phyloP scores from a whole-genome alignment of 2,329 filamentous ascomycete genomes.

The Eutypella sp. region DNA sequence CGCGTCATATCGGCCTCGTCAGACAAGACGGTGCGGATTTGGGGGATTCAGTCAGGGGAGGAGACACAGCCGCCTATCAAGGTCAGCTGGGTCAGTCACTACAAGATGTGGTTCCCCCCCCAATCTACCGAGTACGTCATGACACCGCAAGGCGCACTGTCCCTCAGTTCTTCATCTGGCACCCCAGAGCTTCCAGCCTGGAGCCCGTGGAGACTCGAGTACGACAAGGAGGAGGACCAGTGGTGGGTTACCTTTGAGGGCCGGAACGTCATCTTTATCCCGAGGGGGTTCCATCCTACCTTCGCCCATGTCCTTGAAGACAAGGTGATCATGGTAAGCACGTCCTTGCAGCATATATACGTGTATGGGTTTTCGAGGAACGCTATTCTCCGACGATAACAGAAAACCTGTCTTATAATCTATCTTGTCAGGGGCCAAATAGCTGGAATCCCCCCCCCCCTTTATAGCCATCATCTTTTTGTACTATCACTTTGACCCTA shows the following conservation, averaged over 20 bases:
- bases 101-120: not conserved
- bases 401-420: too few species aligned
- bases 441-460: too few species aligned
- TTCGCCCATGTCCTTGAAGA: not conserved
- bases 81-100: not conserved
- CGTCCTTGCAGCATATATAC: not conserved
- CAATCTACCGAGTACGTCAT: not conserved
- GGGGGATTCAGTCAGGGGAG: not conserved
- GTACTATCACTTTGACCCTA: too few species aligned
- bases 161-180: not conserved
- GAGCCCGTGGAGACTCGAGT: not conserved
- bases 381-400: too few species aligned
- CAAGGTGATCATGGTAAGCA: not conserved
- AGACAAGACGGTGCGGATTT: not conserved
- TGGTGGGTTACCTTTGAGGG: not conserved
- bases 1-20: not conserved
- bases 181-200: not conserved
- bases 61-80: not conserved
- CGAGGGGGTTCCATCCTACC: not conserved
- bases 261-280: not conserved
- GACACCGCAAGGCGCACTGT: not conserved
- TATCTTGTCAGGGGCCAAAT: too few species aligned
- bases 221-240: not conserved
- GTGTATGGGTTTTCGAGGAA: not conserved
- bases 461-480: too few species aligned